Percentiles rank a stretch among this genome's conserved stretches.
phyloP scores from a whole-genome alignment of 2,329 filamentous ascomycete species.

The Didymella sp. region DNA sequence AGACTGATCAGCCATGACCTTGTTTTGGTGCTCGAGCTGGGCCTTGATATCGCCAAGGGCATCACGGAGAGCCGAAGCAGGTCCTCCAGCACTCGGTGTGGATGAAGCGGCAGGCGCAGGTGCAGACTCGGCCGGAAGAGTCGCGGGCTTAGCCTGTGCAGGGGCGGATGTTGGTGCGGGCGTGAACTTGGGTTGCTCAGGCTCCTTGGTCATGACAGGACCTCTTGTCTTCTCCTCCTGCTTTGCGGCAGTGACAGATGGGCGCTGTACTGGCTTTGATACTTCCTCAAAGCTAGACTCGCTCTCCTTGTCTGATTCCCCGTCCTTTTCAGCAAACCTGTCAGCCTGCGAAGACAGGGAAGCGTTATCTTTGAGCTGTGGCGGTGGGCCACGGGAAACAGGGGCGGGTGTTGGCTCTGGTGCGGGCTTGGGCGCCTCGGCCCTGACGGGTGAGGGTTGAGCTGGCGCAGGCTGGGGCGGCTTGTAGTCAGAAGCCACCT shows the following conservation, averaged over 20 bases:
- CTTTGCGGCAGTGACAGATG: conserved; percentile 44
- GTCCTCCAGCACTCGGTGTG: conserved; percentile 51
- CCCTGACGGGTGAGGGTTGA: conserved; percentile 57
- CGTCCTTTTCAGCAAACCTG: conserved; percentile 81
- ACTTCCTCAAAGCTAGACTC: conserved; percentile 88
- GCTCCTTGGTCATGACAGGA: conserved; percentile 42
- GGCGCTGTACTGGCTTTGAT: conserved; percentile 73
- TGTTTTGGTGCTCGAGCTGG: conserved; percentile 77
- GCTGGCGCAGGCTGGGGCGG: conserved; percentile 53
- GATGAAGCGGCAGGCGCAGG: conserved; percentile 49
- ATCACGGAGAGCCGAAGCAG: conserved; percentile 64
- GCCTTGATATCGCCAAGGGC: conserved; percentile 79
- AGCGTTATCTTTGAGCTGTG: conserved; percentile 79
- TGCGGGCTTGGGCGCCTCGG: conserved; percentile 59
- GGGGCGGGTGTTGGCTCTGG: conserved; percentile 57
- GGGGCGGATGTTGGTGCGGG: conserved; percentile 46
- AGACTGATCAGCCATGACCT: conserved; percentile 77
- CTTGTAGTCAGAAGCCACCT: conserved; percentile 75
- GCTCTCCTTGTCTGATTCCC: conserved; percentile 67
- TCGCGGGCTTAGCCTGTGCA: conserved; percentile 45
- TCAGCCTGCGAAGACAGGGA: conserved; percentile 85
- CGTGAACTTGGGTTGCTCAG: conserved; percentile 57
- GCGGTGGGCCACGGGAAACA: conserved; percentile 62
- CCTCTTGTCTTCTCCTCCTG: conserved; percentile 51
- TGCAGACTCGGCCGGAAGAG: conserved; percentile 46